Percentiles rank a stretch among this genome's conserved stretches.
phyloP scores from a whole-genome alignment of 805 yeast genomes.

The Wickerhamiella kazuoi region DNA sequence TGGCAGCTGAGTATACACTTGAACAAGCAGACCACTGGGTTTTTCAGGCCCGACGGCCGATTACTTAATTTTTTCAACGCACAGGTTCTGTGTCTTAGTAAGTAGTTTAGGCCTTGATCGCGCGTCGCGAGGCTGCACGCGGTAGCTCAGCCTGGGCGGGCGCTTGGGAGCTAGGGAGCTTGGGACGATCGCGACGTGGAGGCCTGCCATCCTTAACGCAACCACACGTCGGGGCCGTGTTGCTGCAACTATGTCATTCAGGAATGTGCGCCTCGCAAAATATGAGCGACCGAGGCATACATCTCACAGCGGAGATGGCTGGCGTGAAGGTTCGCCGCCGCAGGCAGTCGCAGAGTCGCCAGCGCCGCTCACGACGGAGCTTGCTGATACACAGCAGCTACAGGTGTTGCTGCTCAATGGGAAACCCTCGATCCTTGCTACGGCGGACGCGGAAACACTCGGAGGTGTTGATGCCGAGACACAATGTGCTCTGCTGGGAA shows the following conservation, averaged over 20 bases:
- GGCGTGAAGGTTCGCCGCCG: neutral
- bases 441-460: slow-evolving; percentile 9
- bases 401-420: slow-evolving; percentile 41
- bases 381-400: slow-evolving; percentile 41
- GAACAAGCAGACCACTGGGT: too few relatives aligned
- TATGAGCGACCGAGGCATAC: neutral
- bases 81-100: too few relatives aligned
- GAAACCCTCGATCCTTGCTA: slow-evolving; percentile 28
- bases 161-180: too few relatives aligned
- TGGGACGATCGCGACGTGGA: too few relatives aligned
- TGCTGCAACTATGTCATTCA: neutral
- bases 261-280: neutral
- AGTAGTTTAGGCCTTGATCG: too few relatives aligned
- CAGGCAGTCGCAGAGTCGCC: neutral
- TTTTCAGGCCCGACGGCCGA: too few relatives aligned
- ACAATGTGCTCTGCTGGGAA: slow-evolving; percentile 32
- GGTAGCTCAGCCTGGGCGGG: too few relatives aligned
- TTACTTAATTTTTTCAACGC: too few relatives aligned
- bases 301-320: neutral
- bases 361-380: slow-evolving; percentile 20
- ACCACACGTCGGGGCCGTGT: neutral
- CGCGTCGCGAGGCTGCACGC: too few relatives aligned
- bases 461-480: slow-evolving; percentile 34
- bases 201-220: neutral
- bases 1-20: too few relatives aligned